Base-by-base conservation (phyloP, 345 rosid species). In the Salix dunnii region DNA sequence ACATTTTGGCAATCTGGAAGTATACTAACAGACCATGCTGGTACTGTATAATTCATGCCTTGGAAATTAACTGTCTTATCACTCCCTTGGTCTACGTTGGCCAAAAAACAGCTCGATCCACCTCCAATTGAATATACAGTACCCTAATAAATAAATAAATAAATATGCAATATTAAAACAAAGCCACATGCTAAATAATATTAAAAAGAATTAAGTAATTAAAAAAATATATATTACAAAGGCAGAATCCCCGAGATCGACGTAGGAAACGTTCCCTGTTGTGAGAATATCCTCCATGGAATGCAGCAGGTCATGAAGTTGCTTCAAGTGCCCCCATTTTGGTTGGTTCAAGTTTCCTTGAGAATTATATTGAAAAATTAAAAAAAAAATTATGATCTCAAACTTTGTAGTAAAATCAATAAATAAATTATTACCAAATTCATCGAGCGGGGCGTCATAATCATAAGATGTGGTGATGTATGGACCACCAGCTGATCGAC, bases 261-360 rank as follows among this genome's bases (percentile, higher is more conserved):
- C 3, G 3, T 35, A 53, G 14, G 89, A 76, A 21, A 83, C 68
- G 27, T 85, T 84, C 11, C 97, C 97, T 7, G 84, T 42, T 25
- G 97, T 90, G 36, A 93, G 83, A 7, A 80, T 72, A 6, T 80
- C 78, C 87, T 91, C 92, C 30, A 91, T 85, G 0, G 89, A 81
- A 68, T 84, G 90, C 74, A 91, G 76, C 14, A 85, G 68, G 11
- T 49, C 78, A 61, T 93, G 98, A 14, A 93, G 88, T 49, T 87
- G 86, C 88, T 89, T 93, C 83, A 90, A 76, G 33, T 94, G 97
- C 2, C 94, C 98, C 81, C 85, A 94, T 72, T 91, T 94, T 1
- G 98, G 97, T 68, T 94, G 92, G 78, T 94, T 91, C 76, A 88
- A 69, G 71, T 85, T 89, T 31, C 97, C 96, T 90, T 0, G 38